Percentiles rank a stretch among this genome's conserved stretches.
phyloP scores from a whole-genome alignment of 73 alveolate genomes.

The Tetrahymena borealis region DNA sequence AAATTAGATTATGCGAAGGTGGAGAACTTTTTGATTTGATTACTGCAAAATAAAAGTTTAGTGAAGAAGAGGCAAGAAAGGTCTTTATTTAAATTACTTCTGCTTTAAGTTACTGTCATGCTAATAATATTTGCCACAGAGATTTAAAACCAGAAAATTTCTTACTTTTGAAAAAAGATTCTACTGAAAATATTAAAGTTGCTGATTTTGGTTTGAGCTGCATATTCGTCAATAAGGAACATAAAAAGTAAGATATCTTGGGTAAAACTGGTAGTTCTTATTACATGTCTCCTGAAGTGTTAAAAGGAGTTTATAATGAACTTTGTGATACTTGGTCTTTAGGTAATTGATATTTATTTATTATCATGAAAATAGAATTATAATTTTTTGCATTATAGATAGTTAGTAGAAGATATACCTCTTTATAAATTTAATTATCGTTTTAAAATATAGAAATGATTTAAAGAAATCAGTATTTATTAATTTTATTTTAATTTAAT shows the following conservation, averaged over 20 bases:
- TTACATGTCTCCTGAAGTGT: constrained; percentile 62
- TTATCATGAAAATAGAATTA: too few species aligned
- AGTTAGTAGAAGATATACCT: too few species aligned
- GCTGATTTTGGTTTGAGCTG: constrained; percentile 60
- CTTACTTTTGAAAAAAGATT: constrained; percentile 46
- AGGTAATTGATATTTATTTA: too few species aligned
- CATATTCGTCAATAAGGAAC: constrained; percentile 42
- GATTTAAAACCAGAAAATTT: constrained; percentile 71
- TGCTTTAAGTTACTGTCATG: constrained; percentile 62
- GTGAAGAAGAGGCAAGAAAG: constrained; percentile 56
- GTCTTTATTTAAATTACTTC: constrained; percentile 20
- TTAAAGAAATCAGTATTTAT: background rate
- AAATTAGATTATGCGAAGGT: constrained; percentile 54
- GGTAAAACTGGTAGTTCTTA: constrained; percentile 59
- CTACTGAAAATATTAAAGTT: constrained; percentile 42
- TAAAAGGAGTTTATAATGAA: constrained; percentile 58
- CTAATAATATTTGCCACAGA: constrained; percentile 64
- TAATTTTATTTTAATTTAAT: background rate
- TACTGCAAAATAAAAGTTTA: constrained; percentile 40
- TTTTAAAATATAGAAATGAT: too few species aligned
- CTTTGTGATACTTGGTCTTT: constrained; percentile 58
- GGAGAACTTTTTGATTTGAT: constrained; percentile 67
- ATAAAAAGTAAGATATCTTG: constrained; percentile 34
- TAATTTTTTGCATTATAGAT: too few species aligned
- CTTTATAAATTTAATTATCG: too few species aligned